A percentile compares a stretch with the other conserved stretches of the same genome.
Conservation (phyloP, 495 filamentous ascomycete genomes). For the Penicillium cosmopolitanum region DNA sequence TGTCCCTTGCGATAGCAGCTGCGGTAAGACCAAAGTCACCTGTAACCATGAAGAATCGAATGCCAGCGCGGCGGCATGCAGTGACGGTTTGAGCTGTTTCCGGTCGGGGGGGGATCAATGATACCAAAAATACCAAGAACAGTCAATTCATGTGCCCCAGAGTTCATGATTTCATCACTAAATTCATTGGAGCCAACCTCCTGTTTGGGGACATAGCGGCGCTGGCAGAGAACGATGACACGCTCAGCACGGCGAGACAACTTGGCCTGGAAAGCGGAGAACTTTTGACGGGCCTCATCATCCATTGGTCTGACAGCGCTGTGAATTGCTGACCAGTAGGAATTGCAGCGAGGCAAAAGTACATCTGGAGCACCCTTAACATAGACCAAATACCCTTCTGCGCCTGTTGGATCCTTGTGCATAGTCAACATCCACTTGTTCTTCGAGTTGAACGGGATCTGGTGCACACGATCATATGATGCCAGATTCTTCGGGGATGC, state of each 20-base stretch:
- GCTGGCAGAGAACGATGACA: conserved; percentile 53
- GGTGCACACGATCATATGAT: conserved; percentile 60
- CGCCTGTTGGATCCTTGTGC: conserved; percentile 22
- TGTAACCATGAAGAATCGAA: conserved; percentile 64
- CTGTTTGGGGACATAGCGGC: conserved; percentile 27
- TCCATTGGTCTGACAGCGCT: conserved; percentile 40
- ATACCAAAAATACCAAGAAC: conserved; percentile 56
- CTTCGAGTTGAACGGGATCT: conserved; percentile 76
- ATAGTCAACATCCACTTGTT: conserved; percentile 65
- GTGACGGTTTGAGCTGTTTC: conserved; percentile 57
- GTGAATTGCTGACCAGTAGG: conserved; percentile 44
- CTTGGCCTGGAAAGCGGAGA: conserved; percentile 43
- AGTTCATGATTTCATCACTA: conserved; percentile 46
- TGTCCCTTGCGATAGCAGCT: conserved; percentile 66
- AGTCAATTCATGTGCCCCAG: conserved; percentile 43
- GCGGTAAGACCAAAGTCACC: conserved; percentile 75
- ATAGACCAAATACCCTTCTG: conserved; percentile 30
- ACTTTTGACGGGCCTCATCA: conserved; percentile 30
- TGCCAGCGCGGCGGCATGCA: conserved; percentile 63
- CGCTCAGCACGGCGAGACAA: conserved; percentile 53
- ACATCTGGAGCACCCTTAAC: conserved; percentile 59
- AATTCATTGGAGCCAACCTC: conserved; percentile 42
- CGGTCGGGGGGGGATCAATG: conserved; percentile 66
- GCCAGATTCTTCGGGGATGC: conserved; percentile 45
- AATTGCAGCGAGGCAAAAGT: conserved; percentile 46